Base-by-base conservation (phyloP, 805 yeast genomes). In the Danielia reshetovae region DNA sequence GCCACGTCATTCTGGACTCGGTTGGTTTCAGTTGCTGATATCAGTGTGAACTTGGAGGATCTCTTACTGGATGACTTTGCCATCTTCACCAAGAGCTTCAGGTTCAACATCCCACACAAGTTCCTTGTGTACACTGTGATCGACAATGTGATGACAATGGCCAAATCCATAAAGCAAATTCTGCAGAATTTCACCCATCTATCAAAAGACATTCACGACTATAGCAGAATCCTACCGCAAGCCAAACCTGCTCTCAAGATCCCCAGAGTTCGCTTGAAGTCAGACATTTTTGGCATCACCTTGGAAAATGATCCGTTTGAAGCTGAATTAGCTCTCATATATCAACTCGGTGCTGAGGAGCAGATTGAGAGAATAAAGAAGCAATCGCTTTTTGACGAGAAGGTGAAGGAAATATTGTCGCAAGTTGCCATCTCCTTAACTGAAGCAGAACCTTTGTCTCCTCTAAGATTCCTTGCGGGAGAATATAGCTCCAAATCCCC, bases 291-390 rank as follows among this genome's bases (percentile, higher is more conserved):
- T 42, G 65, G 81, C 4, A 60, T 88, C 24, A 70, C 81, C 16
- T 68, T 88, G 43, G 95, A 85, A 36, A 95, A 85, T 55, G 97
- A 90, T 57, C 90, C 95, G 6, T 88, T 89, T 55, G 97, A 90
- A 57, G 67, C 79, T 6, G 80, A 85, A 47, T 60, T 89, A 30
- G 72, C 76, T 15, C 65, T 75, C 49, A 75, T 81, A 18, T 79
- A 72, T 49, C 80, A 81, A 46, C 66, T 82, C 8, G 95, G 95
- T 1, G 32, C 60, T 14, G 39, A 68, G n/a, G 90, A 81, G 46
- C 94, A 86, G 52, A 68, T 65, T 43, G 62, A 68, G 33, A 67
- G 96, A 41, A 32, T 75, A 9, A 75, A 74, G 16, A 79, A 83
- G 30, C 33, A 45, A 26, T 55, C 65, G 5, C 37, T 59, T 9